phyloP scores from a whole-genome alignment of 2,329 filamentous ascomycete species.

The Calonectria pauciramosa region DNA sequence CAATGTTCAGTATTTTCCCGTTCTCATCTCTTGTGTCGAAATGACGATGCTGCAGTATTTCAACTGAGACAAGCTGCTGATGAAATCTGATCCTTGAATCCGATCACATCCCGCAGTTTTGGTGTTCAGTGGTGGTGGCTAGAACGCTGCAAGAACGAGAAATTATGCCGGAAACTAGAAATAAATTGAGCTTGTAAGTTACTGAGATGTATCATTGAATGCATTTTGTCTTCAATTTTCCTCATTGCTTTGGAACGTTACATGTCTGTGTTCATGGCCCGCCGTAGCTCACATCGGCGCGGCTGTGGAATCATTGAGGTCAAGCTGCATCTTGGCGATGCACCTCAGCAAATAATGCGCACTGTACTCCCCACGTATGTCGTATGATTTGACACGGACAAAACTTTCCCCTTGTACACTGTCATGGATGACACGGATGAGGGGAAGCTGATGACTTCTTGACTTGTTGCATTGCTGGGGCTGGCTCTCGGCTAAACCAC shows the following conservation, averaged over 20 bases:
- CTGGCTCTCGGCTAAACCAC: slow-evolving; percentile 3
- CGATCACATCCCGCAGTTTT: too few species aligned
- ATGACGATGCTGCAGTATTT: not conserved
- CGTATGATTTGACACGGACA: not conserved
- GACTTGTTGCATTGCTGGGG: not conserved
- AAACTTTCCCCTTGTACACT: not conserved
- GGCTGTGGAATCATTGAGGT: not conserved
- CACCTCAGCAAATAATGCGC: not conserved
- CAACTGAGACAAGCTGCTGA: not conserved
- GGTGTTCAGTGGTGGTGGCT: not conserved
- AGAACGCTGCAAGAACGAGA: not conserved
- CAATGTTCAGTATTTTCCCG: not conserved
- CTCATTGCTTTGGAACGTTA: not conserved
- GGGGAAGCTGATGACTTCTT: not conserved
- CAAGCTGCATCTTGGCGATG: not conserved
- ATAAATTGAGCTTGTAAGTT: not conserved
- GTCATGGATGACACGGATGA: not conserved
- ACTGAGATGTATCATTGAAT: too few species aligned
- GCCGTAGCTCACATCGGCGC: not conserved
- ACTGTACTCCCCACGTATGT: not conserved
- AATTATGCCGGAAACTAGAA: too few species aligned
- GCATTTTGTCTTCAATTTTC: not conserved
- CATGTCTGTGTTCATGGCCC: not conserved
- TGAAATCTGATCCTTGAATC: not conserved
- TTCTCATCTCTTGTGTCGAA: not conserved